Evolutionary conservation across 2,329 filamentous ascomycete genomes (phyloP), one percentile per base, ranked within the genome.

Genomic region (Pyrenophora seminiperda): DNA sequence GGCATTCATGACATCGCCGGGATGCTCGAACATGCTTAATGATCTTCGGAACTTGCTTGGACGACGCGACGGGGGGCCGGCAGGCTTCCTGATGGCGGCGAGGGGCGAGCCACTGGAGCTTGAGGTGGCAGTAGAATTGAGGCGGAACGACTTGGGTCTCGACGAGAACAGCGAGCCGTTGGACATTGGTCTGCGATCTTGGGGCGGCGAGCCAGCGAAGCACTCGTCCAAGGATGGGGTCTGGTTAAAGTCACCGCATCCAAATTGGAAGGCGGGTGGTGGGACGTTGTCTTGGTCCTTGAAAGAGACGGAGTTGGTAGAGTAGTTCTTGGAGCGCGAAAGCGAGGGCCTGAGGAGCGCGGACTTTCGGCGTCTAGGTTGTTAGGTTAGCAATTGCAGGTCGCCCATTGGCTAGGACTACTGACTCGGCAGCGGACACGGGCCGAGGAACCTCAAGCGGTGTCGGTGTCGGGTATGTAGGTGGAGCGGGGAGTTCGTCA

Each of bases 21-120:
- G 89, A 71, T 89, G 86, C 76, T 97, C 93, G 75, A 96, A 99
- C 94, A 99, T 99, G 81, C 94, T 97, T 68, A 97, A 78, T 18
- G 93, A 96, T 59, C 94, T 86, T 53, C 94, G 87, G 68, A 93
- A 93, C 72, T 94, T 73, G 62, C 63, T 69, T 18, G 66, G 90
- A 69, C 96, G 96, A 50, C 92, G 48, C 83, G 88, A 72, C 86
- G 91, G 40, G 83, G 88, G 53, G 18, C 70, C 66, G 78, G 66
- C 73, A 49, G 76, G 81, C 59, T 92, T 90, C 57, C 91, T 86
- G 47, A 86, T 76, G 61, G 93, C 64, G 37, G 68, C 65, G 54
- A 88, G 82, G 27, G 92, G 91, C 11, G 91, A 96, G 31, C 87
- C 91, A 73, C 84, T 89, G 54, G 83, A 84, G 55, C 84, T 80